Conservation (phyloP, 2,329 filamentous ascomycete genomes). For the Zymoseptoria ardabiliae region DNA sequence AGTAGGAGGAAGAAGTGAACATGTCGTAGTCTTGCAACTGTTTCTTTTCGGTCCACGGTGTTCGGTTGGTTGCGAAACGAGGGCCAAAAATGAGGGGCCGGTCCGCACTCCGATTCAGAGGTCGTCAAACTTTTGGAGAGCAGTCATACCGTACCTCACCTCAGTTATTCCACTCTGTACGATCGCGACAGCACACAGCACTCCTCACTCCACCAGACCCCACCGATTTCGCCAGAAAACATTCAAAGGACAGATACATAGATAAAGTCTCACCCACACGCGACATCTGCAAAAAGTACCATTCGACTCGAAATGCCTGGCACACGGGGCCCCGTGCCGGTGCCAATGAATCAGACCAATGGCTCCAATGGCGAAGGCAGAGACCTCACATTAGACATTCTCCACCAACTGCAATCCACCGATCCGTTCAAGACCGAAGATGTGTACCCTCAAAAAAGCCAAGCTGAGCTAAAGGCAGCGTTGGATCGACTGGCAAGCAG, state of each 20-base stretch:
- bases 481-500: constrained; percentile 79
- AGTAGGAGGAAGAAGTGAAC: no score
- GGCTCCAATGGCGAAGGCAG: constrained; percentile 26
- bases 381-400: constrained; percentile 68
- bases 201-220: not conserved
- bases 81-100: not conserved
- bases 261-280: not conserved
- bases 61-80: not conserved
- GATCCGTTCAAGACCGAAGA: constrained; percentile 25
- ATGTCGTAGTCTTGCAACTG: no score
- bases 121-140: not conserved
- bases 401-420: constrained; percentile 55
- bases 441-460: constrained; percentile 27
- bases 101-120: not conserved
- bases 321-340: constrained; percentile 41
- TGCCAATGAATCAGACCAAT: constrained; percentile 26
- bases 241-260: not conserved
- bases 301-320: constrained; percentile 12
- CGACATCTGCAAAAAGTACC: not conserved
- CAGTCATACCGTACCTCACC: not conserved
- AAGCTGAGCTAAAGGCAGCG: constrained; percentile 65
- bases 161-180: not conserved
- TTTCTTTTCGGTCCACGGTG: not conserved
- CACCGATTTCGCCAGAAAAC: not conserved
- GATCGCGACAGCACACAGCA: not conserved